Conservation (phyloP, 78 protist genomes). For the Cavenderia fasciculata region DNA sequence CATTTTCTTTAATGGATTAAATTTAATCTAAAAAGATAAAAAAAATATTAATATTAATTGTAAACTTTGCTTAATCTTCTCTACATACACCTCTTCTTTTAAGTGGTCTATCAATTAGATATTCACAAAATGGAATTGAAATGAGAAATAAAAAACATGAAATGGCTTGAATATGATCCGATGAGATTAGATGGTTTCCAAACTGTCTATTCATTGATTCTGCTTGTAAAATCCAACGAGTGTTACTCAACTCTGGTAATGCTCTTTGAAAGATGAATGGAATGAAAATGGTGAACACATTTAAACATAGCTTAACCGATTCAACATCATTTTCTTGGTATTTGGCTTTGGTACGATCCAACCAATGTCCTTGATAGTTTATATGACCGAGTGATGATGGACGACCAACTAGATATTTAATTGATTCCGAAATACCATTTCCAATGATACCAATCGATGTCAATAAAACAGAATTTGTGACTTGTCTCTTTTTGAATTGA, state of each 20-base stretch:
- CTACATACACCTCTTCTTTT: not conserved
- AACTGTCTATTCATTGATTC: constrained; percentile 37
- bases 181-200: not conserved
- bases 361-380: constrained; percentile 3
- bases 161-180: constrained; percentile 82
- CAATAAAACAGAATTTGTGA: not conserved
- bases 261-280: constrained; percentile 85
- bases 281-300: not conserved
- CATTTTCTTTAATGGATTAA: constrained; percentile 80
- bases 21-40: too few species aligned
- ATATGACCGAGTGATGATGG: not conserved
- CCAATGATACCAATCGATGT: not conserved
- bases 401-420: not conserved
- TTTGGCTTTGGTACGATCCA: constrained; percentile 1
- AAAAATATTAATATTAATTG: too few species aligned
- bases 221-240: constrained; percentile 79
- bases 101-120: constrained; percentile 46
- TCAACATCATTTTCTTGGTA: constrained; percentile 18
- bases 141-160: constrained; percentile 72
- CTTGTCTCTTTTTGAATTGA: constrained; percentile 34
- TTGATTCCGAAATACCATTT: not conserved
- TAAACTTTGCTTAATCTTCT: too few species aligned
- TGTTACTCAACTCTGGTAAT: constrained; percentile 64
- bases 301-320: not conserved
- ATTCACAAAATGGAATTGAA: constrained; percentile 75